phyloP scores from a whole-genome alignment of 164 flowering plant genomes.

The Vitis rotundifolia region DNA sequence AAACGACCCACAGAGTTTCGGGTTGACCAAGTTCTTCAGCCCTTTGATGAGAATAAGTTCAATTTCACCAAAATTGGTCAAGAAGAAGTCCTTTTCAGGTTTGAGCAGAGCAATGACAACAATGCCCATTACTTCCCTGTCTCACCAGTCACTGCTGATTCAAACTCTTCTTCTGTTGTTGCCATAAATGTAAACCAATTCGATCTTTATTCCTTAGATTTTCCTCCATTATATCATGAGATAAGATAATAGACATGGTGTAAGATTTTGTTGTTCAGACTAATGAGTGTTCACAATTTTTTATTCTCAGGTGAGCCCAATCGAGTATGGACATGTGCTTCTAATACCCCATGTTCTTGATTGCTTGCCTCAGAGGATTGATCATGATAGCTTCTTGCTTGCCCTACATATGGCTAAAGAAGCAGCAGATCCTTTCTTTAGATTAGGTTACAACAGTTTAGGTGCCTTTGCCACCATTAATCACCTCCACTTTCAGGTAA shows the following conservation, averaged over 20 bases:
- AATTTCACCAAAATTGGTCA: conserved; percentile 92
- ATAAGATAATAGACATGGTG: not conserved
- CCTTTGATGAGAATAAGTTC: conserved; percentile 81
- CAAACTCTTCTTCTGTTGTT: conserved; percentile 56
- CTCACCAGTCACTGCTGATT: conserved; percentile 30
- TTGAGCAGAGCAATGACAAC: conserved; percentile 47
- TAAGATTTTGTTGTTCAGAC: not conserved
- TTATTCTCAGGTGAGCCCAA: conserved; percentile 75
- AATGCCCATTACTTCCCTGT: conserved; percentile 36
- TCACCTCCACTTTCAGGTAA: conserved; percentile 91
- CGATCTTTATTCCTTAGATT: not conserved
- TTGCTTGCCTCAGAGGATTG: conserved; percentile 78
- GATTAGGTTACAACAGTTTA: conserved; percentile 91
- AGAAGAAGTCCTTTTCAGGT: conserved; percentile 79
- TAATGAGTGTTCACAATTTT: not conserved
- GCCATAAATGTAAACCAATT: conserved; percentile 75
- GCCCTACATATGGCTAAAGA: conserved; percentile 82
- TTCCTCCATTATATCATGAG: not conserved
- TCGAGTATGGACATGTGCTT: conserved; percentile 92
- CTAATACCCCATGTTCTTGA: conserved; percentile 74
- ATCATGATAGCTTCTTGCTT: conserved; percentile 66
- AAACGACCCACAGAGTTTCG: conserved; percentile 86
- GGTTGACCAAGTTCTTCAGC: conserved; percentile 76
- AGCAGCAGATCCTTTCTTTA: conserved; percentile 74
- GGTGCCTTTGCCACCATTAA: conserved; percentile 97